phyloP scores from a whole-genome alignment of 805 yeast species.

The Deakozyma indianensis region DNA sequence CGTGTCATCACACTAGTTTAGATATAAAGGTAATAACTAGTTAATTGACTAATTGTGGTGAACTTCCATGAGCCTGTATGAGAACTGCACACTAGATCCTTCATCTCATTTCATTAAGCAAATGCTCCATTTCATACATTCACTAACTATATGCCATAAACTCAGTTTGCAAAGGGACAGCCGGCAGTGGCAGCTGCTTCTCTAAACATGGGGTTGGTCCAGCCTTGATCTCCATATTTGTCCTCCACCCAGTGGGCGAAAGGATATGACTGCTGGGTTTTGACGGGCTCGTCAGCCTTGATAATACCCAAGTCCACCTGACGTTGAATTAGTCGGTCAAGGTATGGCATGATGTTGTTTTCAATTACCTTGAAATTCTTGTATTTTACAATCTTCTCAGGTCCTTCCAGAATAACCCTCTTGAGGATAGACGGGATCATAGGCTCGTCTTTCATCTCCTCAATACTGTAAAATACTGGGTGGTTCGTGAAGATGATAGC shows the following conservation, averaged over 20 bases:
- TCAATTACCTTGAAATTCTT: conserved; percentile 45
- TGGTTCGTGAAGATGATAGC: conserved; percentile 66
- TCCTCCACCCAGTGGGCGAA: conserved; percentile 39
- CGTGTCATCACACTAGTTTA: too few species aligned
- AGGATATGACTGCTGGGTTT: conserved; percentile 23
- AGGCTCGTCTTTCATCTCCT: conserved; percentile 71
- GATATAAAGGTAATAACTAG: too few species aligned
- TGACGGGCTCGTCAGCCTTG: conserved; percentile 5
- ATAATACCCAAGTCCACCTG: conserved; percentile 46
- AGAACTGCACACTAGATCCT: not conserved
- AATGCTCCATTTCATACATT: too few species aligned
- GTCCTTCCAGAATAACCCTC: conserved; percentile 51
- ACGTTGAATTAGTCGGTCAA: conserved; percentile 41
- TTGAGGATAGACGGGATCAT: conserved; percentile 48
- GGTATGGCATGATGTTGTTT: conserved; percentile 43
- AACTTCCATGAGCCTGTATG: too few species aligned
- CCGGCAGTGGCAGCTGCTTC: conserved; percentile 2
- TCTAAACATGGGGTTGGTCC: conserved; percentile 23
- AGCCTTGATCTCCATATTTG: conserved; percentile 26
- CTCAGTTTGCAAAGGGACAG: conserved; percentile 5
- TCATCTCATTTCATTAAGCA: not conserved
- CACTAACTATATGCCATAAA: not conserved
- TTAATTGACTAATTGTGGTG: too few species aligned
- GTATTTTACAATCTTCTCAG: conserved; percentile 49
- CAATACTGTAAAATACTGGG: conserved; percentile 57